These are phyloP conservation scores for Fraxinus anomala DNA, from an alignment of 257 asterid species.

Conservation along the genomic window DNA sequence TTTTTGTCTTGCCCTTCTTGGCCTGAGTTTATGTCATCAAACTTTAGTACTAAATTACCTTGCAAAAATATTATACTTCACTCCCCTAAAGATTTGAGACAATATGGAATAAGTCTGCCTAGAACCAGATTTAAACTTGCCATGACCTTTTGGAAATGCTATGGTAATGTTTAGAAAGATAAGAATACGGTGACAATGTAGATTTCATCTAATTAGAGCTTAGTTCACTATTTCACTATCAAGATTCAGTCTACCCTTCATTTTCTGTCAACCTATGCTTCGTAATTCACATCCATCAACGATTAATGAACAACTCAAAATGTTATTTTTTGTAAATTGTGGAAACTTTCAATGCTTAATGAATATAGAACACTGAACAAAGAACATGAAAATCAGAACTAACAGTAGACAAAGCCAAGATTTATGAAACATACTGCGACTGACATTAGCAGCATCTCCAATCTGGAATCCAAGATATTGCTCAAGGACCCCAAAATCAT, in stretches of 20 bases:
- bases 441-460: constrained; percentile 59
- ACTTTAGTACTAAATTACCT: not conserved
- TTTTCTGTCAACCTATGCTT: not conserved
- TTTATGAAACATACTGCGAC: constrained; percentile 43
- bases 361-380: not conserved
- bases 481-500: constrained; percentile 80
- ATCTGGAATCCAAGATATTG: constrained; percentile 83
- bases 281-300: not conserved
- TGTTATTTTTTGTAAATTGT: not conserved
- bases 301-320: not conserved
- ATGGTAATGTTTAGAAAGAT: not conserved
- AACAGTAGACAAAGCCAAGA: constrained; percentile 9
- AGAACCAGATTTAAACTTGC: not conserved
- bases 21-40: not conserved
- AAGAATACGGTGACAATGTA: not conserved
- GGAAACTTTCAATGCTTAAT: constrained; percentile 17
- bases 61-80: not conserved
- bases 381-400: not conserved
- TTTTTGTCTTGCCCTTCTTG: not conserved
- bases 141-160: not conserved
- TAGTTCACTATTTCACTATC: not conserved
- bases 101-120: not conserved
- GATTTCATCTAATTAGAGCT: constrained; percentile 2
- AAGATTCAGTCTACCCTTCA: not conserved
- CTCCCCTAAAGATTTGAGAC: not conserved